These are phyloP conservation scores for Pholiota conissans DNA, from an alignment of 768 basidiomycete genomes.

Conservation along the genomic window DNA sequence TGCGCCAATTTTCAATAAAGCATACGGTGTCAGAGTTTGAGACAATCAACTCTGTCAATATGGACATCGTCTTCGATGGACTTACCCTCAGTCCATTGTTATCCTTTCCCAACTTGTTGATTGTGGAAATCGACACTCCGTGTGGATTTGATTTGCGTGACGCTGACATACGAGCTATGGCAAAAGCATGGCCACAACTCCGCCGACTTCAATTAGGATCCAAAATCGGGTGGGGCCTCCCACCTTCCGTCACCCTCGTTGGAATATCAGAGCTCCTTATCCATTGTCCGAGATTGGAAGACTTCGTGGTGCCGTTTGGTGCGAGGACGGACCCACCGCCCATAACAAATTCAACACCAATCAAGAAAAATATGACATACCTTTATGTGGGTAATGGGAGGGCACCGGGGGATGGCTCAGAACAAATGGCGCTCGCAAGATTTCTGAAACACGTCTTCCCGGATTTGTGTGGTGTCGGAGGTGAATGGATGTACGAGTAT, in stretches of 20 bases:
- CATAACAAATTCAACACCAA: not conserved
- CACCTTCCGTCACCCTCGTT: not conserved
- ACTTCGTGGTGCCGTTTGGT: not conserved
- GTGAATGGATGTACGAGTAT: not conserved
- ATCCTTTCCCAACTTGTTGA: not conserved
- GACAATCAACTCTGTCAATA: not conserved
- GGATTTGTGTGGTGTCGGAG: not conserved
- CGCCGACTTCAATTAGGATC: conserved; percentile 10
- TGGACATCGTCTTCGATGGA: not conserved
- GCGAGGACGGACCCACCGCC: not conserved
- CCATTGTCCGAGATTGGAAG: not conserved
- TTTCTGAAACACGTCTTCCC: not conserved
- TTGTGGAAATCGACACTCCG: conserved; percentile 10
- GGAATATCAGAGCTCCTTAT: not conserved
- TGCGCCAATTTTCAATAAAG: not conserved
- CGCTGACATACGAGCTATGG: conserved; percentile 8
- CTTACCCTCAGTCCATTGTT: not conserved
- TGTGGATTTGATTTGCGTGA: conserved; percentile 10
- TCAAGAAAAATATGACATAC: not conserved
- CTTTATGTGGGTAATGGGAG: not conserved
- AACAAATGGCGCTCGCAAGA: not conserved
- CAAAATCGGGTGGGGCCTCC: conserved; percentile 4
- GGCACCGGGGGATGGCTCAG: not conserved
- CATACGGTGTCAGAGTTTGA: not conserved
- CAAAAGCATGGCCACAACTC: conserved; percentile 14